Base-by-base conservation (phyloP, 2,329 filamentous ascomycete genomes). In the Cryphonectria carpinicola region DNA sequence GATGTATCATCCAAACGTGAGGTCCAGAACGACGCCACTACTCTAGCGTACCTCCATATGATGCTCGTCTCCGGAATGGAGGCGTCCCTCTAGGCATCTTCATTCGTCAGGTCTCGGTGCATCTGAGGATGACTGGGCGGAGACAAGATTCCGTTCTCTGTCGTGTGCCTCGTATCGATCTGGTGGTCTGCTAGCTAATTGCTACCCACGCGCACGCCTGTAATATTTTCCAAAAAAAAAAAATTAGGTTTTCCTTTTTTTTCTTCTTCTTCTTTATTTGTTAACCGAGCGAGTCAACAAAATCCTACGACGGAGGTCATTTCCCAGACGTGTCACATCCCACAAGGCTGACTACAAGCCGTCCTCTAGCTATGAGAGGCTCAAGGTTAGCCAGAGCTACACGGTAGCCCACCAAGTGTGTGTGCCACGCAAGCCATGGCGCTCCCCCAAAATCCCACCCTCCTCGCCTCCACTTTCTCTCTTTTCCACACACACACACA, bases 141-240 rank as follows among this genome's bases (percentile, higher is more conserved):
- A 17, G 52, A 58, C 65, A 13, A 41, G 4, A 56, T 39, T 37
- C 32, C 17, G 49, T 37, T 39, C 58, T 37, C 19, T 35, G 58
- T 39, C 32, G 17, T 28, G 66, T 67, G 70, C 65, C 70, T 72
- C 70, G 70, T 72, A 70, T 72, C 64, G 58, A 32, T 70, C 63
- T 46, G 56, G 67, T 35, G 43, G 60, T 49, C 39, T 62, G 52
- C 66, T 63, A 71, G 54, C 66, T n/a, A 49, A 28, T 52, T 56
- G 32, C 54, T 28, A 58, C 54, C 28, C 54, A 58, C 25, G 54
- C 46, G 37, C 32, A 28, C 54, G 14, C 25, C 3, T 25, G 25
- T 32, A 28, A 58, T 8, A 32, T 8, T 14, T n/a, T n/a, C n/a
- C n/a, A n/a, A n/a, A n/a, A n/a, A n/a, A n/a, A n/a, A n/a, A n/a